Base-by-base conservation (phyloP, 305 asterid genomes). In the Solanum hybrid region DNA sequence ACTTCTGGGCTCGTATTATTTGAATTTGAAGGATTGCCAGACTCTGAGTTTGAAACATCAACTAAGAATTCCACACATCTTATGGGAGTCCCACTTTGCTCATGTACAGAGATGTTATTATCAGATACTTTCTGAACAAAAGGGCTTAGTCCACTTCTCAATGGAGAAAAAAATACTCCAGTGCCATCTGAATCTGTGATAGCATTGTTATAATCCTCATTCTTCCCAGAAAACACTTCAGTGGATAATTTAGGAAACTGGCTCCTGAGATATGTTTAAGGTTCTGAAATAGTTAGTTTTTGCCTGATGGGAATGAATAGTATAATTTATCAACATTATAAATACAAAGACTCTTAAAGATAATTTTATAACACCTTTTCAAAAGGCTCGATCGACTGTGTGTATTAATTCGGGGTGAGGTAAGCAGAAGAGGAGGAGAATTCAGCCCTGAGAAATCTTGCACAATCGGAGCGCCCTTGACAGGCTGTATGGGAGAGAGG, bases 401-500 rank as follows among this genome's bases (percentile, higher is more conserved):
- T 88, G 89, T 85, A 92, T 90, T 93, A 90, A 90, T 92, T 91
- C 86, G 91, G 36, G 94, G 93, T 56, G 96, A 93, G 66, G 91
- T 90, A 91, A 93, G 92, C 51, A 91, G 90, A 87, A 90, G 90
- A 24, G 94, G 92, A 13, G 96, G 95, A 88, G 95, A 93, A 90
- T 88, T 89, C 78, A 93, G 91, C 88, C 92, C 97, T 4, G 93
- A 93, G 90, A 94, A 95, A 85, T 91, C 94, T 90, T 92, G 95
- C 29, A 92, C 89, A 88, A 86, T 91, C 84, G 92, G 71, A 77
- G 92, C 90, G 38, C 92, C 90, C 86, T 92, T 94, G 88, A 92
- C 94, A 19, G 94, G 91, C 88, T 92, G 94, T 89, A 95, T 94
- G 31, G 97, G 97, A 91, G 98, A 95, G 89, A 95, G 95, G 87